Conservation (phyloP, 257 asterid species). For the Euphrasia confusa region DNA sequence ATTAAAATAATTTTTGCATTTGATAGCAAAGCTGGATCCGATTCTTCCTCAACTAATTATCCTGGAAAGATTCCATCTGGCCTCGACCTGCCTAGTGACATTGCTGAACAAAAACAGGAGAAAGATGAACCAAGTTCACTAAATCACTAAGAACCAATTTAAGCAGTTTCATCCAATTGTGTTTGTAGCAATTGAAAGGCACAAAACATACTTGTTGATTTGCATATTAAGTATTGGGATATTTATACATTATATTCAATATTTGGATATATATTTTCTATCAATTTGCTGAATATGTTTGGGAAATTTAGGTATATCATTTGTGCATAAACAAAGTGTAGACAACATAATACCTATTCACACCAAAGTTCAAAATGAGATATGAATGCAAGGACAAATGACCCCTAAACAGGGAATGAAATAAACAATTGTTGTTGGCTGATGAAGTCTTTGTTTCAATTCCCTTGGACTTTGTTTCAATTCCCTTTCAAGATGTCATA, state of each 20-base stretch:
- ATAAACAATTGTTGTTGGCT: background rate
- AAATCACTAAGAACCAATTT: background rate
- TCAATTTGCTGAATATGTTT: background rate
- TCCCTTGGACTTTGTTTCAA: slow-evolving; percentile 67
- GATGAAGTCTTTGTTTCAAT: slow-evolving; percentile 28
- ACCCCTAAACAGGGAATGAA: background rate
- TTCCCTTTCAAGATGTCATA: slow-evolving; percentile 64
- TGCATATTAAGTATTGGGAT: too few relatives aligned
- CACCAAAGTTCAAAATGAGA: too few relatives aligned
- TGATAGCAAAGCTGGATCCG: slow-evolving; percentile 53
- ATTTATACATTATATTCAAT: too few relatives aligned
- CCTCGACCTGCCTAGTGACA: slow-evolving; percentile 44
- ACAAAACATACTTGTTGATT: too few relatives aligned
- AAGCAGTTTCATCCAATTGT: background rate
- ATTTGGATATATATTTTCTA: too few relatives aligned
- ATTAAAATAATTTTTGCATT: slow-evolving; percentile 21
- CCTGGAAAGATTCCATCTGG: slow-evolving; percentile 73
- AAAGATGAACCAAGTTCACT: slow-evolving; percentile 25
- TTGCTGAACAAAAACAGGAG: slow-evolving; percentile 37
- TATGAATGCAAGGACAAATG: too few relatives aligned
- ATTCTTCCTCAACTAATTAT: slow-evolving; percentile 41
- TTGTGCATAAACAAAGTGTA: too few relatives aligned
- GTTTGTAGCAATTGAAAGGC: background rate
- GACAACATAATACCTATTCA: too few relatives aligned
- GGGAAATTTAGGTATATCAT: slow-evolving; percentile 7